These are phyloP conservation scores for Phialophora macrospora DNA, from an alignment of 2,329 filamentous ascomycete genomes.

Conservation along the genomic window DNA sequence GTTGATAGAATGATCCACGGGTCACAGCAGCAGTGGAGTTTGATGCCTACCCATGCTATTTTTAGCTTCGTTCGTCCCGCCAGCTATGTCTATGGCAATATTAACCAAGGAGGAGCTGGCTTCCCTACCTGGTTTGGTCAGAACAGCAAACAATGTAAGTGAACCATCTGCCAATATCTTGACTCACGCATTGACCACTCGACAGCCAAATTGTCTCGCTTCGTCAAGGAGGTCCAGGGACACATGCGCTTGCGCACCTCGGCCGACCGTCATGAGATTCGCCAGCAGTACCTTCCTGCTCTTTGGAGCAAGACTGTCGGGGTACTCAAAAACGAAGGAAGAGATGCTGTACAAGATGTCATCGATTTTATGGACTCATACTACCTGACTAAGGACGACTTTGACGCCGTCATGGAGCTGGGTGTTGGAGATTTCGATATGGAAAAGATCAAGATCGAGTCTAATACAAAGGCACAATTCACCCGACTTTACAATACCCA, in stretches of 20 bases:
- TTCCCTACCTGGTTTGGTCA: constrained; percentile 96
- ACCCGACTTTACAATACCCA: constrained; percentile 87
- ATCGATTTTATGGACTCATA: constrained; percentile 98
- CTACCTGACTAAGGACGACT: constrained; percentile 91
- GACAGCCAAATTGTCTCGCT: constrained; percentile 69
- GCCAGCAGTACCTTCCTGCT: constrained; percentile 89
- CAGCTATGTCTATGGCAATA: constrained; percentile 81
- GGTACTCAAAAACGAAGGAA: constrained; percentile 75
- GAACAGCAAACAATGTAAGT: constrained; percentile 81
- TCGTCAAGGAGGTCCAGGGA: constrained; percentile 90
- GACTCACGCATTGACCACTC: constrained; percentile 34
- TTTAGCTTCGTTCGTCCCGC: constrained; percentile 94
- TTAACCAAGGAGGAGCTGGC: constrained; percentile 66
- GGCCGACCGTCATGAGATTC: constrained; percentile 88
- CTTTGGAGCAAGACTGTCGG: constrained; percentile 82
- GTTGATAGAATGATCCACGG: constrained; percentile 99
- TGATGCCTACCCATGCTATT: constrained; percentile 95
- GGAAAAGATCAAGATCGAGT: constrained; percentile 75
- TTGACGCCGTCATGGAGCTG: constrained; percentile 88
- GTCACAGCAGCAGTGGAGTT: constrained; percentile 94
- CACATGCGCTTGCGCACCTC: constrained; percentile 93
- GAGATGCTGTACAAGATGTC: constrained; percentile 77
- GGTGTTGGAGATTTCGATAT: constrained; percentile 84
- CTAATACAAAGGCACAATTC: constrained; percentile 85
- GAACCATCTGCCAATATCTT: background rate